Evolutionary conservation across 2,329 filamentous ascomycete species (phyloP).

Genomic region (Penicillium griseofulvum): DNA sequence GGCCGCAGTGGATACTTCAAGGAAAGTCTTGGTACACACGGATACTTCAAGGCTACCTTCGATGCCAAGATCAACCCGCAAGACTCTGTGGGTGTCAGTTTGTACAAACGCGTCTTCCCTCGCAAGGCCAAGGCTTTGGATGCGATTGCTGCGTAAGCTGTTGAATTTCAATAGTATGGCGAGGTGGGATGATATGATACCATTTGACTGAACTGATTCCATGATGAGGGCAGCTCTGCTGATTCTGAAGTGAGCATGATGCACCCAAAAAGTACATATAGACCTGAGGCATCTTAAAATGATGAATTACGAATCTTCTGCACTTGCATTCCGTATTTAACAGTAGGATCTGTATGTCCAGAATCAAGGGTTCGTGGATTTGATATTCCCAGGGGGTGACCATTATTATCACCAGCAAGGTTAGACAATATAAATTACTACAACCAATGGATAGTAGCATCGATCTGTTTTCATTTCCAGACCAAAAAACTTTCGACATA

Average conservation of each 20-base stretch:
- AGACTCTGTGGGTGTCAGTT: conserved; percentile 85
- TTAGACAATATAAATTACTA: not conserved
- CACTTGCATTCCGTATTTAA: not conserved
- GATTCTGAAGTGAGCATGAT: conserved; percentile 8
- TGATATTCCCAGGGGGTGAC: not conserved
- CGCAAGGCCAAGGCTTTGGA: conserved; percentile 58
- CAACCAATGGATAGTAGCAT: not conserved
- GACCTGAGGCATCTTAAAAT: conserved; percentile 25
- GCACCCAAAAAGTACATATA: conserved; percentile 30
- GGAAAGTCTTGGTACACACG: conserved; percentile 90
- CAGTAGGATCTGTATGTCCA: not conserved
- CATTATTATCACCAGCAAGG: not conserved
- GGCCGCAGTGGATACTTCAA: conserved; percentile 90
- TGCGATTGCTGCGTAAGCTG: conserved; percentile 24
- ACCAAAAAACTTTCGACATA: conserved; percentile 2
- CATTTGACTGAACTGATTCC: conserved; percentile 25
- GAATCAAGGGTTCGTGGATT: not conserved
- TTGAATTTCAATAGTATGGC: not conserved
- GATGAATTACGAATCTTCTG: conserved; percentile 31
- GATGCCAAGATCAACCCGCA: conserved; percentile 94
- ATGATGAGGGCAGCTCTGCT: conserved; percentile 11
- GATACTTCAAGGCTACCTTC: conserved; percentile 99
- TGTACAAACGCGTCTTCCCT: conserved; percentile 85
- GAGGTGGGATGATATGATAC: conserved; percentile 31
- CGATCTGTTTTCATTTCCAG: conserved; percentile 6